Conservation (phyloP, 768 basidiomycete genomes). For the Tulasnella sp. region DNA sequence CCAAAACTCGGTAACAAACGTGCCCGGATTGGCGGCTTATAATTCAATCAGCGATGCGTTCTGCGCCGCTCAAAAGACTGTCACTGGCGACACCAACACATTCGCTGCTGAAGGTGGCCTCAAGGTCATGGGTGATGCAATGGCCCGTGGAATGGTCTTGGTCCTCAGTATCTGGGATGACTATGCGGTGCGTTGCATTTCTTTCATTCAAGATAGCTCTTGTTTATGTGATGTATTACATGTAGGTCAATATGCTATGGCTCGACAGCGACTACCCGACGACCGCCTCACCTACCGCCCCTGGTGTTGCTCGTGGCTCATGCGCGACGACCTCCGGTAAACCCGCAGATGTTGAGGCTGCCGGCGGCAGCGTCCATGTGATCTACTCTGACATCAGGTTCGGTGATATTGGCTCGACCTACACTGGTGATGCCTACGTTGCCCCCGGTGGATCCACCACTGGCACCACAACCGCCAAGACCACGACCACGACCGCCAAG, state of each 20-base stretch:
- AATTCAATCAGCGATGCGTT: slow-evolving; percentile 17
- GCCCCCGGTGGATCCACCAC: slow-evolving; percentile 9
- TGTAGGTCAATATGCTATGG: slow-evolving; percentile 47
- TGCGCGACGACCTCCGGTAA: slow-evolving; percentile 16
- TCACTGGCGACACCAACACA: slow-evolving; percentile 36
- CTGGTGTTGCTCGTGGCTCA: slow-evolving; percentile 13
- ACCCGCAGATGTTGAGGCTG: slow-evolving; percentile 15
- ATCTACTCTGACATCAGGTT: slow-evolving; percentile 19
- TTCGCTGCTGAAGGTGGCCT: slow-evolving; percentile 37
- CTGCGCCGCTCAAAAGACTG: slow-evolving; percentile 21
- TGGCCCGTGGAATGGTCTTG: slow-evolving; percentile 38
- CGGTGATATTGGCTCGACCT: slow-evolving; percentile 12
- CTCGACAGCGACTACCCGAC: slow-evolving; percentile 26
- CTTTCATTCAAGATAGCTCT: too few species aligned
- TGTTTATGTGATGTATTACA: too few species aligned
- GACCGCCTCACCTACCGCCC: not conserved
- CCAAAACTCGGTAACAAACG: slow-evolving; percentile 39
- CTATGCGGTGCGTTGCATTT: too few species aligned
- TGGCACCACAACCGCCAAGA: not conserved
- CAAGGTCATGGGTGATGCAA: slow-evolving; percentile 27
- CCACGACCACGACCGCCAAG: not conserved
- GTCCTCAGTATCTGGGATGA: slow-evolving; percentile 47
- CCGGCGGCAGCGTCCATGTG: slow-evolving; percentile 5
- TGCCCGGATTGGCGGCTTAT: slow-evolving; percentile 31
- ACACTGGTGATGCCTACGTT: not conserved